Evolutionary conservation across 495 filamentous ascomycete genomes (phyloP), one percentile per base, ranked within the genome.

Genomic region (Podospora pseudoanserina): DNA sequence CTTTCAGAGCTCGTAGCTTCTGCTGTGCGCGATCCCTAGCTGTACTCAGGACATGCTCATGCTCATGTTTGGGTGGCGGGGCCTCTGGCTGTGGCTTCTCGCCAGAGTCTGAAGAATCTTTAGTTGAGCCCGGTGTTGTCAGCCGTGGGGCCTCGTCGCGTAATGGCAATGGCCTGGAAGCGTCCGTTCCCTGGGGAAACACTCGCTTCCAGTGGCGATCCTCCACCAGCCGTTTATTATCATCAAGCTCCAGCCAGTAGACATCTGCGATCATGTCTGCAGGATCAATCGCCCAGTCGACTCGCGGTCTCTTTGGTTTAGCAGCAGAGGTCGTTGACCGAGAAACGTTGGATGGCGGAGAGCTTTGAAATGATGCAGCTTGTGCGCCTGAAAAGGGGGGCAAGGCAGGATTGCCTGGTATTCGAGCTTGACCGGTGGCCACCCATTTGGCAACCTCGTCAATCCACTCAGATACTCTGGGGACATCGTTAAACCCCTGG

Each of bases 251-350:
- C 57, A 93, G 80, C 94, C 94, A 97, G 67, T 90, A 89, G 13
- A 88, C 82, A 78, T 97, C 94, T 1, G 92, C 91, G 23, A 97
- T 79, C 72, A 96, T 85, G 70, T 97, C 93, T 59, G 89, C 87
- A 0, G 93, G 90, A 55, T 87, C 85, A 11, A 91, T 86, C 3
- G 82, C 82, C 93, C 94, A 97, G 68, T 94, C 92, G n/a, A 89
- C 85, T 44, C 89, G 85, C 7, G 87, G 86, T 57, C 91, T 82
- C 71, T 85, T 87, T 1, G 85, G 77, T 66, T 90, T 90, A 49
- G 76, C 70, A 30, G 72, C 20, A 4, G 73, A 67, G 13, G 72
- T 68, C 1, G 71, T 71, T 9, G 75, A 70, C 57, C 76, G 72
- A 7, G 78, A 72, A 69, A 72, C 67, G 16, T 58, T 72, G 1